Conservation (phyloP, 2,329 filamentous ascomycete genomes). For the Zymoseptoria passerinii region DNA sequence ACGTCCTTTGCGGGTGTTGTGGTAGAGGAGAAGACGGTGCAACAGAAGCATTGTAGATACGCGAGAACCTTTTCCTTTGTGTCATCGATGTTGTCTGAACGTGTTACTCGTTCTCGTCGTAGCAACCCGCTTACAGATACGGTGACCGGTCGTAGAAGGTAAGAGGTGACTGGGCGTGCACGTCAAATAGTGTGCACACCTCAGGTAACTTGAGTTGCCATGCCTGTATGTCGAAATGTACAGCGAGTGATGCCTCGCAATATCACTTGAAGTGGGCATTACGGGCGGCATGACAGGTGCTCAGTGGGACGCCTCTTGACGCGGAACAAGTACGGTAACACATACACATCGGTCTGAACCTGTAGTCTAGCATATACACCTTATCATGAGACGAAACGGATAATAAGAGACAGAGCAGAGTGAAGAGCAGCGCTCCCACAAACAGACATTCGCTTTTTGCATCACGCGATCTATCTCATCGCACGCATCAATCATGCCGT, state of each 20-base stretch:
- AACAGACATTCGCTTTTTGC: neutral
- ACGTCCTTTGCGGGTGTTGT: constrained; percentile 8
- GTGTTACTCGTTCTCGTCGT: neutral
- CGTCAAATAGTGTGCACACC: neutral
- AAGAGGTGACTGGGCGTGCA: neutral
- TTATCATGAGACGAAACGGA: no score
- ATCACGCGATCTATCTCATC: neutral
- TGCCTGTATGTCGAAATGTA: no score
- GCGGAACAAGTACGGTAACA: no score
- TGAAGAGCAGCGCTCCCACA: neutral
- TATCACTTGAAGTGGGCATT: no score
- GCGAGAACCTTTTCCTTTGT: constrained; percentile 24
- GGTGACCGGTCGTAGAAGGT: neutral
- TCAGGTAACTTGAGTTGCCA: no score
- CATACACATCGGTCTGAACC: no score
- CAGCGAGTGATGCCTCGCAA: no score
- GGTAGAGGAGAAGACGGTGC: constrained; percentile 9
- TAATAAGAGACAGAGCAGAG: neutral
- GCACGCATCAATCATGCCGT: neutral
- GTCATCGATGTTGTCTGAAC: neutral
- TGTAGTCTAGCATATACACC: no score
- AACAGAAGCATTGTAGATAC: constrained; percentile 23
- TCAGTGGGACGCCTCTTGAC: no score
- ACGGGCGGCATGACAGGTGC: no score
- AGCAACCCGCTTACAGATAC: neutral